Conservation (phyloP, 768 basidiomycete genomes). For the Austroboletus festivus region DNA sequence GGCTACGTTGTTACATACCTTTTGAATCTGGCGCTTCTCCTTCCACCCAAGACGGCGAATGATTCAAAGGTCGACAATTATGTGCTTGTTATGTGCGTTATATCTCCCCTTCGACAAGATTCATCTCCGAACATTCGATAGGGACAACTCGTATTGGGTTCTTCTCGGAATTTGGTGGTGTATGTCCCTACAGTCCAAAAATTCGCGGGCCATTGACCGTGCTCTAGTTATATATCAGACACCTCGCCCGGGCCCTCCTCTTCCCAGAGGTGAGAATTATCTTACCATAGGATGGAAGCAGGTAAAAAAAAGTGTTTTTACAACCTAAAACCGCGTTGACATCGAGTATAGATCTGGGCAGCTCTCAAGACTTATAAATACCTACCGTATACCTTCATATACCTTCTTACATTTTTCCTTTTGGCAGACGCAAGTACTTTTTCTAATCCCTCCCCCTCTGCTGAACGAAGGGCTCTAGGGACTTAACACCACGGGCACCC, state of each 20-base stretch:
- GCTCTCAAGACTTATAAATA: conserved; percentile 73
- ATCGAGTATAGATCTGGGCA: conserved; percentile 59
- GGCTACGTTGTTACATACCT: conserved; percentile 66
- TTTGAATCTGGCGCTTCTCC: conserved; percentile 66
- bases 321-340: background rate
- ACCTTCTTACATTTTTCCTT: conserved; percentile 74
- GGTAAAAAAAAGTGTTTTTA: conserved; percentile 33
- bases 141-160: conserved; percentile 76
- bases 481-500: conserved; percentile 73
- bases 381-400: conserved; percentile 79
- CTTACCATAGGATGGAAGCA: conserved; percentile 86
- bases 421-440: conserved; percentile 60
- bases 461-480: conserved; percentile 43
- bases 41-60: conserved; percentile 43
- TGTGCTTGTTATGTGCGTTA: conserved; percentile 61
- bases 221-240: conserved; percentile 74
- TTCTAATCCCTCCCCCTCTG: background rate
- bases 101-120: too few species aligned
- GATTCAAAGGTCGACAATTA: conserved; percentile 74
- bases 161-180: conserved; percentile 87
- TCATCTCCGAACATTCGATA: conserved; percentile 19
- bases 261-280: conserved; percentile 76
- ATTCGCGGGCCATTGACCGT: background rate
- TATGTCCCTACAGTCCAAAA: conserved; percentile 33
- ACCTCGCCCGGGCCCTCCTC: conserved; percentile 74